Conservation (phyloP, 1,284 basidiomycete species). For the Leccinum fallax region DNA sequence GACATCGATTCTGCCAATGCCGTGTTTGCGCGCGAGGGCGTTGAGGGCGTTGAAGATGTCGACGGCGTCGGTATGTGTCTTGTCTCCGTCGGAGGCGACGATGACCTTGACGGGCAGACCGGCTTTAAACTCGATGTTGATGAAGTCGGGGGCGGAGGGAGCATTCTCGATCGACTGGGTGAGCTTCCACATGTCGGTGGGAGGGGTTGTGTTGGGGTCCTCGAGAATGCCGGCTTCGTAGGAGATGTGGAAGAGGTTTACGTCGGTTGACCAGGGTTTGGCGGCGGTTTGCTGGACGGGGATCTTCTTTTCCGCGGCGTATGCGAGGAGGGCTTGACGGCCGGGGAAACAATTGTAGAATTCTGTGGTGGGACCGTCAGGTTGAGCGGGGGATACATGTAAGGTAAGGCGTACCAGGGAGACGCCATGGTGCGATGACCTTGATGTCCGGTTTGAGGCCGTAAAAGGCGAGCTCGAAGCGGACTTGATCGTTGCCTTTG, state of each 20-base stretch:
- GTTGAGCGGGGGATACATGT: neutral
- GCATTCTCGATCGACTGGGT: conserved; percentile 86
- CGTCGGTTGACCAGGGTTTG: conserved; percentile 99
- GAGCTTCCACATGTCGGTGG: conserved; percentile 99
- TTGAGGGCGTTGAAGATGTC: conserved; percentile 96
- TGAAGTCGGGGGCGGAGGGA: conserved; percentile 78
- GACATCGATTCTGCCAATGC: conserved; percentile 96
- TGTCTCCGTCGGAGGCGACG: conserved; percentile 56
- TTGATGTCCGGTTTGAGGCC: neutral
- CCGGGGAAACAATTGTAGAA: conserved; percentile 99
- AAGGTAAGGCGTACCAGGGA: neutral
- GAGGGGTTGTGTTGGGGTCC: conserved; percentile 94
- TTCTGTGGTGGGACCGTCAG: conserved; percentile 47
- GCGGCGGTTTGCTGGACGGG: conserved; percentile 94
- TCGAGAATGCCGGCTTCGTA: conserved; percentile 99
- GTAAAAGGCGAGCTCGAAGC: neutral
- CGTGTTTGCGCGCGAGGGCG: conserved; percentile 91
- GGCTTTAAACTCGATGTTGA: conserved; percentile 83
- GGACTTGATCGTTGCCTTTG: neutral
- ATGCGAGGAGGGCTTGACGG: conserved; percentile 89
- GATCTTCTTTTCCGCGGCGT: conserved; percentile 87
- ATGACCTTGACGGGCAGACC: conserved; percentile 87
- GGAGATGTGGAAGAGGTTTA: conserved; percentile 99
- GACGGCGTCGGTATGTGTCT: conserved; percentile 86
- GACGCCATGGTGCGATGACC: neutral